These are phyloP conservation scores for Alternaria incomplexa DNA, from an alignment of 2,329 filamentous ascomycete species.

Conservation along the genomic window DNA sequence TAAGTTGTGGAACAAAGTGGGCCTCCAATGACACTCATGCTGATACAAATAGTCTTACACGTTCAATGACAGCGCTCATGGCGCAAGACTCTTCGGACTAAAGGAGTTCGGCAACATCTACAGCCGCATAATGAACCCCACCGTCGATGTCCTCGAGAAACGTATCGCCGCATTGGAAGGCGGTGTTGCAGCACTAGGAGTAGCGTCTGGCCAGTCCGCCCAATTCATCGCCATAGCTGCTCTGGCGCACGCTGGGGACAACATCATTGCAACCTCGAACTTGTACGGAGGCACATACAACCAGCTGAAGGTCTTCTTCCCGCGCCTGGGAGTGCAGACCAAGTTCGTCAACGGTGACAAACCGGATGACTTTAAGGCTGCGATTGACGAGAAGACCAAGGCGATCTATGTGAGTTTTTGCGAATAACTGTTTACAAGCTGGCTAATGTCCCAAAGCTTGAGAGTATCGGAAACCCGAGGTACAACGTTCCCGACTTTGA, in stretches of 20 bases:
- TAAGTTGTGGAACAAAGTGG: conserved; percentile 37
- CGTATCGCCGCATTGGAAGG: conserved; percentile 94
- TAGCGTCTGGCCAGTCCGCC: conserved; percentile 85
- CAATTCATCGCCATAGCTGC: conserved; percentile 89
- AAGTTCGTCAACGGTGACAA: conserved; percentile 87
- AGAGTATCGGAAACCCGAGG: conserved; percentile 91
- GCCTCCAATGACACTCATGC: background rate
- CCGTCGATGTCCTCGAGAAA: conserved; percentile 95
- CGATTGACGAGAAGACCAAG: conserved; percentile 93
- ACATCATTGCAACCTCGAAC: conserved; percentile 89
- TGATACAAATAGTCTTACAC: conserved; percentile 70
- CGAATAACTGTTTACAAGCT: background rate
- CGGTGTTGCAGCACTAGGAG: conserved; percentile 82
- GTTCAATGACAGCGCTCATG: conserved; percentile 96
- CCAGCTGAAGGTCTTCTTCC: conserved; percentile 90
- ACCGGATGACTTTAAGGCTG: conserved; percentile 76
- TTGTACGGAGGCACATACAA: conserved; percentile 94
- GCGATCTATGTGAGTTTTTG: conserved; percentile 71
- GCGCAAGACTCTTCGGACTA: conserved; percentile 91
- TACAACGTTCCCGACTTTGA: conserved; percentile 94
- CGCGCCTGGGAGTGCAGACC: conserved; percentile 83
- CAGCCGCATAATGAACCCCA: conserved; percentile 81
- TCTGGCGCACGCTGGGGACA: conserved; percentile 87
- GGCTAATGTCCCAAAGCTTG: conserved; percentile 45
- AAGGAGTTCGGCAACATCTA: conserved; percentile 99